phyloP scores from a whole-genome alignment of 768 basidiomycete species.

The Naganishia antarctica region DNA sequence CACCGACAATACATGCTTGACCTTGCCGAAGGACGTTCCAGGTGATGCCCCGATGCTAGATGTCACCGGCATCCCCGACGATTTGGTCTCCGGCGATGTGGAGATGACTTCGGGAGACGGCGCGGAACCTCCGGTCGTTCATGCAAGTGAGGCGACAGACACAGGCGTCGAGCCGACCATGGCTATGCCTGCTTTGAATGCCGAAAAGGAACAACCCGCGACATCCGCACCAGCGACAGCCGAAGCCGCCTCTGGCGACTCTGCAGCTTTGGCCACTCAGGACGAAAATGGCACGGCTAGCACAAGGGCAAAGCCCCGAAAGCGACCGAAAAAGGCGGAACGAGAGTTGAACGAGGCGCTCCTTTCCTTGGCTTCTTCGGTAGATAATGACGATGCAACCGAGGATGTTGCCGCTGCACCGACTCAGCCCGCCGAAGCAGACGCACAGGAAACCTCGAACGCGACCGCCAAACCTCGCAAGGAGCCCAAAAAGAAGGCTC shows the following conservation, averaged over 20 bases:
- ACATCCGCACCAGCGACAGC: background rate
- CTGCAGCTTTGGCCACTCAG: no score
- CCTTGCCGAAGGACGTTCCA: no score
- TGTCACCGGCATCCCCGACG: background rate
- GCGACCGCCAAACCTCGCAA: background rate
- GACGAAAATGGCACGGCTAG: background rate
- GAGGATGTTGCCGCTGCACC: background rate
- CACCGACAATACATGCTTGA: no score
- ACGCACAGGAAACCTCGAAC: background rate
- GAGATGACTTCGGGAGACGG: no score
- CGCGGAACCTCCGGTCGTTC: no score
- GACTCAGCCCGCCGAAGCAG: no score
- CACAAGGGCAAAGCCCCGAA: background rate
- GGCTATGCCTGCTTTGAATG: no score
- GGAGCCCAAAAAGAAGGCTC: constrained; percentile 3
- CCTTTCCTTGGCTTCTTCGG: background rate
- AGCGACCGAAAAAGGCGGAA: constrained; percentile 21
- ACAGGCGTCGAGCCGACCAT: no score
- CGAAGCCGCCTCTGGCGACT: no score
- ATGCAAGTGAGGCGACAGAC: no score
- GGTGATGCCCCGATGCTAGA: background rate
- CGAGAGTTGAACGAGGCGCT: constrained; percentile 8
- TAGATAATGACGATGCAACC: background rate
- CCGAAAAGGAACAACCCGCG: no score
- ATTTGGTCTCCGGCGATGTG: no score